A percentile compares a stretch with the other conserved stretches of the same genome.
These are phyloP conservation scores for Nitzschia palea DNA, from an alignment of 108 stramenopile genomes.

Conservation along the genomic window DNA sequence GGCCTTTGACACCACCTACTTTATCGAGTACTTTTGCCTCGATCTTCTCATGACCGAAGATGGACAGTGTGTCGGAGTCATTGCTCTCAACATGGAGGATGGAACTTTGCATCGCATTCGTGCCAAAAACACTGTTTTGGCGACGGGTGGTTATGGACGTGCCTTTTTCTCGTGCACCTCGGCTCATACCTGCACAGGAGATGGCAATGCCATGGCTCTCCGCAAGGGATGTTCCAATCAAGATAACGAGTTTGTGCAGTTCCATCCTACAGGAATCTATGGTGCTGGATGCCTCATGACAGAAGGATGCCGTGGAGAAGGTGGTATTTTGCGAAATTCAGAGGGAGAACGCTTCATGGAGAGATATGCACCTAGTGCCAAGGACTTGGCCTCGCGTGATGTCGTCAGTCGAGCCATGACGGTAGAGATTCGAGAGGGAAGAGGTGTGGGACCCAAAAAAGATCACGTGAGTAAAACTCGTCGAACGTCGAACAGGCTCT, in stretches of 20 bases:
- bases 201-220: conserved; percentile 98
- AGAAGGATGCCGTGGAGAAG: conserved; percentile 99
- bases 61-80: conserved; percentile 93
- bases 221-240: conserved; percentile 75
- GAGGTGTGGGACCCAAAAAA: conserved; percentile 96
- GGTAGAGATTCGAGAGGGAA: conserved; percentile 99
- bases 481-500: too few species aligned
- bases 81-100: conserved; percentile 99
- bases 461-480: conserved; percentile 77
- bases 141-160: conserved; percentile 98
- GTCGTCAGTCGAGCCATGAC: conserved; percentile 99
- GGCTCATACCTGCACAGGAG: conserved; percentile 99
- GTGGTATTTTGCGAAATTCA: conserved; percentile 94
- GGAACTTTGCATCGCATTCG: conserved; percentile 95
- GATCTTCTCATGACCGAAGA: conserved; percentile 94
- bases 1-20: conserved; percentile 99
- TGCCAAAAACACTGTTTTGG: conserved; percentile 97
- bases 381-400: conserved; percentile 97
- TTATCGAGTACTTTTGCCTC: conserved; percentile 98
- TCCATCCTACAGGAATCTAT: conserved; percentile 99
- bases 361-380: conserved; percentile 98
- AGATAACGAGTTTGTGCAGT: conserved; percentile 99
- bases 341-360: conserved; percentile 99
- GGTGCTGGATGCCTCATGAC: conserved; percentile 99
- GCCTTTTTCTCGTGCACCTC: conserved; percentile 98